phyloP scores from a whole-genome alignment of 257 asterid genomes.

The Ajuga chamaepitys region DNA sequence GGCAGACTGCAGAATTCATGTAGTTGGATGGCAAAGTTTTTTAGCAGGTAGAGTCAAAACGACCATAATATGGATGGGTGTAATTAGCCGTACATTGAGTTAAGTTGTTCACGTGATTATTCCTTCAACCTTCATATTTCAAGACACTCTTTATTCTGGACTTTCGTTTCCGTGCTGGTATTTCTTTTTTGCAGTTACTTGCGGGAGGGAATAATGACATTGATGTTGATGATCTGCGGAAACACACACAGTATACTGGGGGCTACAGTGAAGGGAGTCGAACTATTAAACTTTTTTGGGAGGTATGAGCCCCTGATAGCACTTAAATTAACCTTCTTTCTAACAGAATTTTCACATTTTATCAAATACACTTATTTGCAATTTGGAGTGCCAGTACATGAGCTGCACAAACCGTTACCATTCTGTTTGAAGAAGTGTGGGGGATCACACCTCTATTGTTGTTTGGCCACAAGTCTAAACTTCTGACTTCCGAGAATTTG shows the following conservation, averaged over 20 bases:
- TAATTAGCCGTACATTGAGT: not conserved
- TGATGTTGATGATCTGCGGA: conserved; percentile 82
- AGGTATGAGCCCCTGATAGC: conserved; percentile 43
- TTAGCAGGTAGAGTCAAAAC: not conserved
- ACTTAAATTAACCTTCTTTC: conserved; percentile 2
- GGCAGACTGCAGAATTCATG: not conserved
- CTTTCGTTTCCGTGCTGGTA: conserved; percentile 17
- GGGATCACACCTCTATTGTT: no score
- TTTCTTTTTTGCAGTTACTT: conserved; percentile 50
- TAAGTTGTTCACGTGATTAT: conserved; percentile 1
- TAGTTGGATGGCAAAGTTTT: not conserved
- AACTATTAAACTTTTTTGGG: conserved; percentile 87
- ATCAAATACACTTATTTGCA: conserved; percentile 8
- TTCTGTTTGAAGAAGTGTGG: no score
- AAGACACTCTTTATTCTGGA: not conserved
- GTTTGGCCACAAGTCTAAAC: no score
- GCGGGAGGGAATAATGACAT: conserved; percentile 91
- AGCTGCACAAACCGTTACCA: not conserved
- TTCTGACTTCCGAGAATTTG: no score
- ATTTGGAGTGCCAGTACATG: not conserved
- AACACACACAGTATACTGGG: conserved; percentile 82
- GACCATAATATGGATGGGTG: not conserved
- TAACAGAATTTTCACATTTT: not conserved
- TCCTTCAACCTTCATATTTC: not conserved
- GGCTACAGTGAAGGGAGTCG: conserved; percentile 91